These are phyloP conservation scores for Phanerochaete carnosa DNA, from an alignment of 768 basidiomycete species.

Conservation along the genomic window DNA sequence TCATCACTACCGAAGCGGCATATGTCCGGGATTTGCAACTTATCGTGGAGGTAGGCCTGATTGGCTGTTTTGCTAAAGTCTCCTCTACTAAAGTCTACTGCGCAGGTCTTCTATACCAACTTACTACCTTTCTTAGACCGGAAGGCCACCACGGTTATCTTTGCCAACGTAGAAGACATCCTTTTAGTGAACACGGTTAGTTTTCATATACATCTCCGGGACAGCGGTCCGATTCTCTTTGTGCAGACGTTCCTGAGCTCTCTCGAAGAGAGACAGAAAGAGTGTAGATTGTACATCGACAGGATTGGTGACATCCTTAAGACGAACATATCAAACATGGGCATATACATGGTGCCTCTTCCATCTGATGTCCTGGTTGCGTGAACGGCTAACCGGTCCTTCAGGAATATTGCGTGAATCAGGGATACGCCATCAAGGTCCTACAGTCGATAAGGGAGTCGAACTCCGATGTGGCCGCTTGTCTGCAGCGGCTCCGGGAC, in stretches of 20 bases:
- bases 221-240: constrained; percentile 2
- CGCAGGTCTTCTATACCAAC: constrained; percentile 80
- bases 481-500: constrained; percentile 75
- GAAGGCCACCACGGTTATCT: constrained; percentile 79
- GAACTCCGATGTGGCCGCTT: constrained; percentile 59
- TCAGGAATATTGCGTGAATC: constrained; percentile 90
- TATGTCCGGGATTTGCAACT: constrained; percentile 92
- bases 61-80: neutral
- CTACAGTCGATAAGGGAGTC: constrained; percentile 70
- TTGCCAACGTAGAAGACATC: constrained; percentile 93
- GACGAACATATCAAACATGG: constrained; percentile 72
- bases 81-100: neutral
- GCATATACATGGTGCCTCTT: constrained; percentile 67
- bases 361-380: neutral
- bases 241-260: constrained; percentile 76
- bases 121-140: constrained; percentile 68
- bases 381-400: neutral
- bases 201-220: neutral
- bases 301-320: constrained; percentile 82
- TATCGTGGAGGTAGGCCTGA: constrained; percentile 73
- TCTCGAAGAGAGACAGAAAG: constrained; percentile 88
- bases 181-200: constrained; percentile 82
- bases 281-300: constrained; percentile 89
- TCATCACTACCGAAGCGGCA: constrained; percentile 85
- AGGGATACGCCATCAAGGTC: constrained; percentile 70